Evolutionary conservation across 306 rosid genomes (phyloP), one percentile per base, ranked within the genome.

Genomic region (Malus fusca): DNA sequence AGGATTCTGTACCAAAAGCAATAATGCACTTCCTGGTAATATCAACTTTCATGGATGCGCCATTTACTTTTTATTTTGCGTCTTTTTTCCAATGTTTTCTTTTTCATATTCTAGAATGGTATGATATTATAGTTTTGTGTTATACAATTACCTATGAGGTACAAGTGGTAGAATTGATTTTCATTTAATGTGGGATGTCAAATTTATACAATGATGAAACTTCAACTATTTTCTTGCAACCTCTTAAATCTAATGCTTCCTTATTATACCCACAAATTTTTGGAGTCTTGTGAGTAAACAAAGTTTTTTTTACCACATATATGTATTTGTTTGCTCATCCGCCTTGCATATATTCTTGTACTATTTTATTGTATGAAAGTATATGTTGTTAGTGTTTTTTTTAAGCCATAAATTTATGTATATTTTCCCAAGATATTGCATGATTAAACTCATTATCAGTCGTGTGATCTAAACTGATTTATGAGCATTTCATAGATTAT

Each of bases 21-120:
- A 95, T 95, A 66, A 95, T 95, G 97, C 97, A 95, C 83, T 95
- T 95, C 96, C 79, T 95, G 97, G 99, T 95, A 95, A 77, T 78
- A 68, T 81, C 67, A 61, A 69, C 68, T 18, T 60, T 18, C 44
- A 11, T 58, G 22, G 66, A 72, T 22, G 33, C 11, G 22, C 10
- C 35, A 37, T 21, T 66, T 46, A 48, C 13, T 71, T 30, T 18
- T 11, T 23, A 22, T 18, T 75, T 53, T 25, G n/a, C 30, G 26
- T 56, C 35, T 43, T 23, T 43, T 15, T 33, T 42, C 21, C 35
- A 60, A n/a, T 75, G 12, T 51, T 8, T 21, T 35, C 69, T 19
- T 35, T 33, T 6, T 35, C 69, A 35, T 66, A 66, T 35, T 25
- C 23, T 66, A 21, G 26, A 10, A 66, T 8, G 0, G 17, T 35